phyloP scores from a whole-genome alignment of 805 yeast species.

The Kuraishia cidri region DNA sequence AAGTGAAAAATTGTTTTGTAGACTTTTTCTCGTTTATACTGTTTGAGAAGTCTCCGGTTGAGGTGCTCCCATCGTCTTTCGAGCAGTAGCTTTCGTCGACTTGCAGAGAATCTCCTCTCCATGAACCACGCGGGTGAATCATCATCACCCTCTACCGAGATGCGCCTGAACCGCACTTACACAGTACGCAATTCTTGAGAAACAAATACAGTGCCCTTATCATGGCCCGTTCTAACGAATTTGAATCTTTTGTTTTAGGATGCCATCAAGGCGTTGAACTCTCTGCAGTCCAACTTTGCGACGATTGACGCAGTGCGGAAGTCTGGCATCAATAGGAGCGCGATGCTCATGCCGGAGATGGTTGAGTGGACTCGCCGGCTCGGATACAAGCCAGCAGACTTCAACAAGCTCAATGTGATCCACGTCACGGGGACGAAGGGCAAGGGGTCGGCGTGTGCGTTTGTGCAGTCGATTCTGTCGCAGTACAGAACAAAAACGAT shows the following conservation, averaged over 20 bases:
- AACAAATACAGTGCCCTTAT: no score
- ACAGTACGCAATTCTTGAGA: no score
- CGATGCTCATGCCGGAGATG: conserved; percentile 78
- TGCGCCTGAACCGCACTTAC: no score
- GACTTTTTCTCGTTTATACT: no score
- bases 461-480: conserved; percentile 68
- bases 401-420: conserved; percentile 67
- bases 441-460: conserved; percentile 96
- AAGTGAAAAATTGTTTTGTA: no score
- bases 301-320: conserved; percentile 75
- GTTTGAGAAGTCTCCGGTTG: no score
- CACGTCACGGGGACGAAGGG: conserved; percentile 99
- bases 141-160: no score
- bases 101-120: no score
- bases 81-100: no score
- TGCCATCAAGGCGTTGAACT: conserved; percentile 78
- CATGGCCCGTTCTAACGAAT: no score
- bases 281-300: conserved; percentile 86
- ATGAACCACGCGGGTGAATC: no score
- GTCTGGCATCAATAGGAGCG: conserved; percentile 56
- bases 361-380: conserved; percentile 66
- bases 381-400: conserved; percentile 59
- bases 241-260: conserved; percentile 38
- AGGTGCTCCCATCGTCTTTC: no score
- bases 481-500: conserved; percentile 37